Base-by-base conservation (phyloP, 2,329 filamentous ascomycete species). In the Coniochaeta pulveracea region DNA sequence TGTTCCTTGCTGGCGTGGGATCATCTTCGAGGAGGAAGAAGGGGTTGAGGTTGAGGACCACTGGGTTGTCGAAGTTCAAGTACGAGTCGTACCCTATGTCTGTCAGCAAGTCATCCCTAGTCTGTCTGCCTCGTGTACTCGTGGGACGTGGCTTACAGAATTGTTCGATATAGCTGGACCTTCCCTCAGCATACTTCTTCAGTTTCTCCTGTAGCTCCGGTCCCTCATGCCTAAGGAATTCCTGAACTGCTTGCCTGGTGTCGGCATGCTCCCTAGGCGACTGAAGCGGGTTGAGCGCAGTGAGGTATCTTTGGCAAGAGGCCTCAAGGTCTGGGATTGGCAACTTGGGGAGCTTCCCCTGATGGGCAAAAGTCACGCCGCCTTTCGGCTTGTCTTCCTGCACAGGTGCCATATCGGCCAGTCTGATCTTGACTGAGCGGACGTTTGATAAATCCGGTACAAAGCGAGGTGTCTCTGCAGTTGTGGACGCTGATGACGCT, bases 11-110 rank as follows among this genome's bases (percentile, higher is more conserved):
- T 3, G 91, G 91, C 2, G 91, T 98, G 1, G 91, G 91, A 49
- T 98, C 91, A 63, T 98, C 91, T 57, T 95, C 91, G 34, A 98
- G 69, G 36, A 98, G 66, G 63, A 98, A 98, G 61, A 98, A 98
- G 0, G 91, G 91, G 50, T 98, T 98, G 43, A 98, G 63, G 58
- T 98, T 96, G 44, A 98, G 71, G 25, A 98, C 91, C 25, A 98
- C 91, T 0, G 91, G 88, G 50, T 95, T 96, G 54, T 96, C 91
- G 52, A 81, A 98, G 60, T 96, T 96, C 41, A 98, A 69, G 52
- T 96, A 98, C 19, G 91, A 96, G 55, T 98, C 91, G 54, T 96
- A 96, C 91, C 88, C 88, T 94, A 40, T 26, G 26, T 4, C 27
- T 21, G 42, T 50, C 22, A 52, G 47, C 23, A 39, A 48, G 38